These are phyloP conservation scores for Trifolium dubium DNA, from an alignment of 306 rosid genomes.

Conservation along the genomic window DNA sequence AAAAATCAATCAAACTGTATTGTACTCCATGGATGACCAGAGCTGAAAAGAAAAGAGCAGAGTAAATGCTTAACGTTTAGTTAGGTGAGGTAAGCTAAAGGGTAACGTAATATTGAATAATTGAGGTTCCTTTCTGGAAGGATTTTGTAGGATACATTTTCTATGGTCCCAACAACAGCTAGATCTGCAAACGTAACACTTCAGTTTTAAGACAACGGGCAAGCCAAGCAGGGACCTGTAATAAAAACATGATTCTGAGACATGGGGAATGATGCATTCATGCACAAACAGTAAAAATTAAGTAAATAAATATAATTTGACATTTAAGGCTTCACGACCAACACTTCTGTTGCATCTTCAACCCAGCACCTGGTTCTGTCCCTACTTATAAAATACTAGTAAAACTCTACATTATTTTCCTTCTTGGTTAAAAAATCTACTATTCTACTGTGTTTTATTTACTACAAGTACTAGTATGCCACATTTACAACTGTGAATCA, in stretches of 20 bases:
- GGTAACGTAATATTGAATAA: constrained; percentile 49
- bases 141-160: constrained; percentile 42
- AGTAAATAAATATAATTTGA: constrained; percentile 44
- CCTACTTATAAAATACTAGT: background rate
- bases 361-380: constrained; percentile 49
- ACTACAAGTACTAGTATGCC: background rate
- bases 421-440: background rate
- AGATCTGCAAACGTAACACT: constrained; percentile 54
- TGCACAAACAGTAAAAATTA: constrained; percentile 44
- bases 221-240: constrained; percentile 45
- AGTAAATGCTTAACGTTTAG: constrained; percentile 44
- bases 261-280: constrained; percentile 59
- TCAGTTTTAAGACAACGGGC: constrained; percentile 31
- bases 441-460: background rate
- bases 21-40: background rate
- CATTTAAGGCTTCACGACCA: constrained; percentile 50
- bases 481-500: background rate
- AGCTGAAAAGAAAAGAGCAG: constrained; percentile 27
- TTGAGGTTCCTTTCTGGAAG: constrained; percentile 47
- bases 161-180: constrained; percentile 61
- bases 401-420: background rate
- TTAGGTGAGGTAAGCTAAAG: constrained; percentile 53
- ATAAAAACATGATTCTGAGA: constrained; percentile 51
- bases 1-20: constrained; percentile 17
- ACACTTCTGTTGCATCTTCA: constrained; percentile 40